Evolutionary conservation across 2,329 filamentous ascomycete genomes (phyloP).

Genomic region (Stachybotrys chartarum): DNA sequence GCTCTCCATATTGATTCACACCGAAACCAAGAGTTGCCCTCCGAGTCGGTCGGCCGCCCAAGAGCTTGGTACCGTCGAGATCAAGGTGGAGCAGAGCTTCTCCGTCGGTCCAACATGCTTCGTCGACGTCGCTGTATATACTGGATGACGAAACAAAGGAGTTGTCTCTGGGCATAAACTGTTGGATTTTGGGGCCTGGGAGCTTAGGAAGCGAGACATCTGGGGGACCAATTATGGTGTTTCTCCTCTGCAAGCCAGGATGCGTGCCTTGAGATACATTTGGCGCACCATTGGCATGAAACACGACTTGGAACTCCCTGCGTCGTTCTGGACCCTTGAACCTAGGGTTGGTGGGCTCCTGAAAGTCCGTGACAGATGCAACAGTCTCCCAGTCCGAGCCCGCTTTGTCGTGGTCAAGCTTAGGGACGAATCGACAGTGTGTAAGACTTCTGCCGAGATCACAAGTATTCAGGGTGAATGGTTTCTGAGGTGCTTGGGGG

Average conservation of each 20-base stretch:
- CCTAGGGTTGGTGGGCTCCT: neutral
- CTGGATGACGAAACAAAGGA: conserved; percentile 21
- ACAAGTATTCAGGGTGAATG: conserved; percentile 2
- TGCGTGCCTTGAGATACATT: neutral
- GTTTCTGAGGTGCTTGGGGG: conserved; percentile 6
- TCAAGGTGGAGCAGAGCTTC: conserved; percentile 1
- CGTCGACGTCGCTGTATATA: conserved; percentile 14
- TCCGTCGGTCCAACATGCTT: conserved; percentile 3
- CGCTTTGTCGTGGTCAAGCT: conserved; percentile 10
- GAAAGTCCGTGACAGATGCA: conserved; percentile 15
- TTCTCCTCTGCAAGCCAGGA: neutral
- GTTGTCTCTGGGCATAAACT: conserved; percentile 5
- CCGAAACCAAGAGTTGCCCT: neutral
- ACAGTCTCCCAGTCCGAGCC: conserved; percentile 23
- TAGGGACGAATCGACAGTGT: neutral
- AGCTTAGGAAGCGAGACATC: conserved; percentile 1
- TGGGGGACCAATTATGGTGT: conserved; percentile 3
- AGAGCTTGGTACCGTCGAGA: neutral
- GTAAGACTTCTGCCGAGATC: neutral
- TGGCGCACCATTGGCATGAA: neutral
- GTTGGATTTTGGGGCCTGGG: conserved; percentile 3
- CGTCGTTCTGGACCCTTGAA: neutral
- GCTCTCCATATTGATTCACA: conserved; percentile 3
- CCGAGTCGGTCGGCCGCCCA: neutral
- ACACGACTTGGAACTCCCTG: neutral